Evolutionary conservation across 2,329 filamentous ascomycete genomes (phyloP), one percentile per base, ranked within the genome.

Genomic region (Pseudogymnoascus sp.): DNA sequence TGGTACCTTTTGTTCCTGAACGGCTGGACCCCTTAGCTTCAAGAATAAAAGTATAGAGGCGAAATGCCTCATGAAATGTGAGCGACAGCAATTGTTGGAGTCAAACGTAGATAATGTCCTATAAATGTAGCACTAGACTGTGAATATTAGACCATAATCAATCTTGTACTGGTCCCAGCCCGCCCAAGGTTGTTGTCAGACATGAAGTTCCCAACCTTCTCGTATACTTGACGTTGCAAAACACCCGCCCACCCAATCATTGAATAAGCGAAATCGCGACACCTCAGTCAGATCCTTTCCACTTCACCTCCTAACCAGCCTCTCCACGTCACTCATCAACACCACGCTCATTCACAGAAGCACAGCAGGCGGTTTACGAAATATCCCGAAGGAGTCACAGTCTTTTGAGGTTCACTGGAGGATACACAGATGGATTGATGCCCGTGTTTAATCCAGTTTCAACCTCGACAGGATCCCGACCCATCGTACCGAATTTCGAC

Each of bases 311-410:
- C 35, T 40, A 61, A 40, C 33, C 19, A 38, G 7, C 31, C 59
- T 40, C 31, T 31, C 35, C 59, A 61, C 50, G 59, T 61, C 59
- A 61, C 59, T 61, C 29, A 40, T 15, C 40, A 17, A 38, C 35
- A 38, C 59, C 59, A 61, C 59, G 59, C 59, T 61, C 59, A 40
- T 61, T 61, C 59, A 61, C 59, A 38, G 59, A 61, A 38, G 59
- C 59, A 61, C 50, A 56, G n/a, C 50, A 56, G 29, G 50, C 50
- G 50, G 17, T 15, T 56, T 19, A 56, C 50, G 29, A 56, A 56
- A 56, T 9, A 33, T 7, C 31, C 29, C 50, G 50, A 33, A 13
- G 50, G 29, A 56, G 50, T 19, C 13, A 56, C 6, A 56, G 17
- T 56, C 6, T 7, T 21, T 56, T 33, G 50, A 33, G 50, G 50